phyloP scores from a whole-genome alignment of 257 asterid genomes.

The Hygrophila difformis region DNA sequence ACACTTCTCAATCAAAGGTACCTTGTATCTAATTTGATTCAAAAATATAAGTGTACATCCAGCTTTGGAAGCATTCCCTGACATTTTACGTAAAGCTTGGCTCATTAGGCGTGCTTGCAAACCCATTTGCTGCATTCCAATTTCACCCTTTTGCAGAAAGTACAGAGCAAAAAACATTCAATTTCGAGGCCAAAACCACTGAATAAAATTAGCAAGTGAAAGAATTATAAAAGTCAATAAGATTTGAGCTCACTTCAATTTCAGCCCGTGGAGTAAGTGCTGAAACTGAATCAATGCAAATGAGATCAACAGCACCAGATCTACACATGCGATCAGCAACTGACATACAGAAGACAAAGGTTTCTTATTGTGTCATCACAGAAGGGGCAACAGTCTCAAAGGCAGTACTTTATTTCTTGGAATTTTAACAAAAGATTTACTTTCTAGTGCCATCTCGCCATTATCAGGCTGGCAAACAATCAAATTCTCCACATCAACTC shows the following conservation, averaged over 20 bases:
- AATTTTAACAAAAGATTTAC: conserved; percentile 36
- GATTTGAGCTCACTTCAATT: conserved; percentile 59
- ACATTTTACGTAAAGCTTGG: conserved; percentile 97
- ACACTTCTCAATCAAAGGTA: conserved; percentile 16
- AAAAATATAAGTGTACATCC: conserved; percentile 93
- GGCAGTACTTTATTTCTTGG: neutral
- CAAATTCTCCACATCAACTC: conserved; percentile 95
- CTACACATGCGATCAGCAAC: conserved; percentile 99
- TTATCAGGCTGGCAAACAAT: conserved; percentile 99
- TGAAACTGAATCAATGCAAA: conserved; percentile 97
- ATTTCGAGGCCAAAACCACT: conserved; percentile 1
- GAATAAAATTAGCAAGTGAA: conserved; percentile 9
- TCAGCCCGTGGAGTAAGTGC: conserved; percentile 99
- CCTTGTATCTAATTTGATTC: conserved; percentile 97
- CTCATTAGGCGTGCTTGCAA: conserved; percentile 99
- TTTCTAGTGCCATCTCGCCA: conserved; percentile 99
- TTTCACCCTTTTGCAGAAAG: conserved; percentile 66
- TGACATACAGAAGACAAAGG: conserved; percentile 25
- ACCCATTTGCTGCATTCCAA: conserved; percentile 99
- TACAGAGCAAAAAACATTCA: conserved; percentile 6
- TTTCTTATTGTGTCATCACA: conserved; percentile 6
- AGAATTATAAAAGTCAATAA: conserved; percentile 13
- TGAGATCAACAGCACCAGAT: conserved; percentile 97
- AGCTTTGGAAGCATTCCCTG: conserved; percentile 99
- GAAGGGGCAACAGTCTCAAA: conserved; percentile 4